Evolutionary conservation across 164 flowering plant species (phyloP), one percentile per base, ranked within the genome.

Genomic region (Tetracentron sinense): DNA sequence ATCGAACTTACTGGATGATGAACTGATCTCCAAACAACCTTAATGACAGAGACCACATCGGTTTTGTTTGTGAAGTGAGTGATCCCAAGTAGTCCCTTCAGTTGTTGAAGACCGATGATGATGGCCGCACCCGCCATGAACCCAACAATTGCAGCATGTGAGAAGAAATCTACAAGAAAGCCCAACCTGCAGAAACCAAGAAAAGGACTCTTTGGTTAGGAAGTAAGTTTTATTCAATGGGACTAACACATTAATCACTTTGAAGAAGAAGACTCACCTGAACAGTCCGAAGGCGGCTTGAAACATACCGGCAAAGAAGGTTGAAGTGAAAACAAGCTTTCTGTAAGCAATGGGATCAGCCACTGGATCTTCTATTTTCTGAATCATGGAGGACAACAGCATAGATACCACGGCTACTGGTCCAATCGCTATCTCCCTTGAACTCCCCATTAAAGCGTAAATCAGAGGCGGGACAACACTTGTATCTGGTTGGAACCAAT

Each of bases 41-140:
- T 33, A 44, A 80, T 23, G 8, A 91, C 97, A 17, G 97, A 87
- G 44, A 89, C 66, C 15, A 85, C 74, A 69, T 89, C 97, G 2
- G 96, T 89, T 65, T 87, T 85, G 57, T 70, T 78, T 22, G 97
- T 85, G 73, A 87, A 87, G 47, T 86, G 83, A 31, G 42, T 62
- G 56, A 89, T 75, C 7, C 90, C 97, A 27, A 92, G 77, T 23
- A 89, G 73, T 14, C 94, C 94, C 66, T 85, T 92, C 7, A 92
- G 77, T 48, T 92, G 97, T 62, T 89, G 97, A 33, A 89, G 87
- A 14, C 91, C 96, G 50, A 91, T 92, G 11, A 87, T 73, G 42
- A 92, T 86, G 66, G 97, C 97, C 54, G 97, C 97, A 17, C 97
- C 97, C 0, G 79, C 97, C 94, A 87, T 89, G 79, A 92, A 92